Evolutionary conservation across 2,329 filamentous ascomycete species (phyloP).

Genomic region (Madurella fahalii): DNA sequence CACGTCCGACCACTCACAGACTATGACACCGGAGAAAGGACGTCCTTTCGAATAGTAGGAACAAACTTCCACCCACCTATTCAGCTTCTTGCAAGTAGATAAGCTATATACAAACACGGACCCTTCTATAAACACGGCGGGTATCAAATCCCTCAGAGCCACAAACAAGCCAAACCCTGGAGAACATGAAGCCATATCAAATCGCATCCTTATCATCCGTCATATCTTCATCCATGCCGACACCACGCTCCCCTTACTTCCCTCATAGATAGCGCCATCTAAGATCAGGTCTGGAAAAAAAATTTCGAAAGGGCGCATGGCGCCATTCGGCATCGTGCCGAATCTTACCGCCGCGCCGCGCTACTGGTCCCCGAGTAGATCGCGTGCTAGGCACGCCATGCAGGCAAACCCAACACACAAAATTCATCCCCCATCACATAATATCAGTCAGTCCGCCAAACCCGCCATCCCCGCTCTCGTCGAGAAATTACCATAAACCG

Average conservation of each 20-base stretch:
- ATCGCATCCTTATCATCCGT: not conserved
- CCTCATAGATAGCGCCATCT: not conserved
- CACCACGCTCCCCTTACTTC: not conserved
- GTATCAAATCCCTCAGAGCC: not conserved
- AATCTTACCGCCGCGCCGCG: no score
- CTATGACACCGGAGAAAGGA: no score
- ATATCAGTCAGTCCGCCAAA: constrained; percentile 18
- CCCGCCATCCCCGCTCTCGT: constrained; percentile 30
- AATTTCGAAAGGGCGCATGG: not conserved
- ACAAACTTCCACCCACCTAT: no score
- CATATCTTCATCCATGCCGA: not conserved
- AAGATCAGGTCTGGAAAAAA: not conserved
- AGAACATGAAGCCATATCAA: not conserved
- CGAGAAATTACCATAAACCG: constrained; percentile 44
- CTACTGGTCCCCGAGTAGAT: not conserved
- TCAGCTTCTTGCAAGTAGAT: not conserved
- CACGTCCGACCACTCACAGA: no score
- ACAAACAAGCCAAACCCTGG: not conserved
- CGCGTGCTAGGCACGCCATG: not conserved
- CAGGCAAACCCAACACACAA: not conserved
- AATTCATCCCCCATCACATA: not conserved
- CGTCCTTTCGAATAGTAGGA: no score
- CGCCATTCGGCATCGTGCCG: not conserved
- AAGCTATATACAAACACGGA: not conserved
- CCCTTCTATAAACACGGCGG: not conserved